Evolutionary conservation across 306 rosid species (phyloP).

Genomic region (Dryas drummondii): DNA sequence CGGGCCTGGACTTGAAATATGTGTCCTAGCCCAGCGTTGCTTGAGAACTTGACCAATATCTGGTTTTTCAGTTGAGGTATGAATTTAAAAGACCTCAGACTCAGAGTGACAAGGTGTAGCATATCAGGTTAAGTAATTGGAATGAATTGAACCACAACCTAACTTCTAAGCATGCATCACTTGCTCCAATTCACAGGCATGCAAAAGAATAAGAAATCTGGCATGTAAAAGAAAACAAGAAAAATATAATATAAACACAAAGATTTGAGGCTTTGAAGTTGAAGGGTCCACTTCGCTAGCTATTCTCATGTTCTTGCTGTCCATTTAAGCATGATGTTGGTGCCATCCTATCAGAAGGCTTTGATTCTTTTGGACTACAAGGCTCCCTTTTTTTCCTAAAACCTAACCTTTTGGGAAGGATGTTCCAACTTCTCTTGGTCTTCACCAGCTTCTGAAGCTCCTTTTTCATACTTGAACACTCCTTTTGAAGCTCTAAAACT

Average conservation of each 20-base stretch:
- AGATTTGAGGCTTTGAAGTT: conserved; percentile 23
- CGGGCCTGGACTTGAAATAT: too few species aligned
- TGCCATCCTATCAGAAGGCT: conserved; percentile 27
- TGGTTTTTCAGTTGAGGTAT: too few species aligned
- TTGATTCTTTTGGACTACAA: conserved; percentile 40
- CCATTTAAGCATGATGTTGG: conserved; percentile 36
- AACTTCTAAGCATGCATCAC: neutral
- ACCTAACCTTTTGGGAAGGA: conserved; percentile 62
- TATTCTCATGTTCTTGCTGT: conserved; percentile 38
- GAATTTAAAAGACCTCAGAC: too few species aligned
- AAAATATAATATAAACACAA: neutral
- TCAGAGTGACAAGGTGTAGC: too few species aligned
- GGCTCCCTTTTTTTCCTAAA: conserved; percentile 50
- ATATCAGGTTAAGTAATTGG: neutral
- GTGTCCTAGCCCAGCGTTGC: too few species aligned
- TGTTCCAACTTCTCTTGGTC: conserved; percentile 68
- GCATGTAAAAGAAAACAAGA: neutral
- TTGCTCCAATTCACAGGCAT: neutral
- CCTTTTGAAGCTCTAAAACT: conserved; percentile 69
- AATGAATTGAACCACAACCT: neutral
- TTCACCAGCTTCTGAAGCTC: conserved; percentile 65
- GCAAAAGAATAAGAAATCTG: conserved; percentile 1
- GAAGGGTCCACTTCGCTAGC: conserved; percentile 32
- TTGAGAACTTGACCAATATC: too few species aligned
- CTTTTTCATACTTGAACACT: conserved; percentile 60